Evolutionary conservation across 805 yeast species (phyloP), one percentile per base, ranked within the genome.

Genomic region (Torulaspora indica): DNA sequence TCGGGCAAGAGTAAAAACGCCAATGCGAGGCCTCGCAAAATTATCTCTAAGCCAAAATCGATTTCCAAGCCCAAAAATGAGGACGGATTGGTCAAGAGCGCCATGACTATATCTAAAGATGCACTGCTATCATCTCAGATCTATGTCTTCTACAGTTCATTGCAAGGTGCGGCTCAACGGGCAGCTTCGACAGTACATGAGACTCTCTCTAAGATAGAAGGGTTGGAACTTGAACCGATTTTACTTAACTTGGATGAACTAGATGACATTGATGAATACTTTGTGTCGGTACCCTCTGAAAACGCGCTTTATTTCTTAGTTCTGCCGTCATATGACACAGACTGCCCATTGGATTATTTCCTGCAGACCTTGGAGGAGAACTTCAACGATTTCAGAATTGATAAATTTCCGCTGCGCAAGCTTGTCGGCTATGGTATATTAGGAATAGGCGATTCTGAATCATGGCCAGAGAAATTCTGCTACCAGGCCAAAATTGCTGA

Each of bases 251-350:
- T 89, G 42, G 96, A 90, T 63, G 91, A 89, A 47, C 69, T 90
- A 13, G 84, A 82, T 51, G 96, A 90, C 64, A 67, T 86, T 41
- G 97, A 90, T 56, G 84, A 84, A 46, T 89, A 77, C 62, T 89
- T 89, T 60, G 71, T 86, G 37, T 76, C 75, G 40, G 73, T 79
- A 8, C 95, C 95, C 5, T 53, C 57, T 24, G 63, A 63, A 3
- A 74, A 79, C 43, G 66, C 76, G 32, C 66, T 87, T 9, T 89
- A 87, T 56, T 60, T 90, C 29, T 52, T 89, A 46, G 86, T 89
- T 12, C 70, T 89, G 25, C 97, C 97, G 1, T 87, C 96, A 0
- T 89, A 89, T 60, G 96, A 88, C 52, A 85, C 90, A 0, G 97
- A 89, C 62, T 85, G 95, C 1, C 96, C 97, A 10, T 73, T 90